phyloP scores from a whole-genome alignment of 2,329 filamentous ascomycete genomes.

The Aspergillus latus region DNA sequence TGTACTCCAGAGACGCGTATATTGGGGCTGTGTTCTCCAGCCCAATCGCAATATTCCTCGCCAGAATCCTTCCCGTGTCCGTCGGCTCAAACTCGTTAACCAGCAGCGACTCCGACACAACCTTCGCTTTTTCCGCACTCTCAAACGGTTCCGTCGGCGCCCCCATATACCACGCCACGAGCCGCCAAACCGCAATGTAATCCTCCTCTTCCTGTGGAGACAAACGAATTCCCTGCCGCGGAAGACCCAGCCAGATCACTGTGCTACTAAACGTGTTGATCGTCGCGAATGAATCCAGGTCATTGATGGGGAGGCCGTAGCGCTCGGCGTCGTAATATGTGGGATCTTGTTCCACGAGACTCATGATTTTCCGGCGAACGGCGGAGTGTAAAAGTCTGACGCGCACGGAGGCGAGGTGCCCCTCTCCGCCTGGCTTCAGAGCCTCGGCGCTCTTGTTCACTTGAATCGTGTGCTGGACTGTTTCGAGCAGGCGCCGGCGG shows the following conservation, averaged over 20 bases:
- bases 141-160: slow-evolving; percentile 63
- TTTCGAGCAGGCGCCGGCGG: slow-evolving; percentile 66
- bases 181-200: slow-evolving; percentile 73
- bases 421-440: slow-evolving; percentile 66
- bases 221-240: slow-evolving; percentile 68
- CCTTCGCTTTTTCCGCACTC: slow-evolving; percentile 55
- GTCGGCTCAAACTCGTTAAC: slow-evolving; percentile 66
- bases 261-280: slow-evolving; percentile 68
- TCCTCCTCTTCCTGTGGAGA: slow-evolving; percentile 62
- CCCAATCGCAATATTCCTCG: slow-evolving; percentile 71
- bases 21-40: slow-evolving; percentile 64
- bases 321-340: slow-evolving; percentile 61
- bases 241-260: slow-evolving; percentile 67
- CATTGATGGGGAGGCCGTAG: slow-evolving; percentile 69
- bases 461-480: slow-evolving; percentile 72
- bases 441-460: slow-evolving; percentile 64
- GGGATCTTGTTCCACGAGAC: slow-evolving; percentile 55
- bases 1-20: slow-evolving; percentile 63
- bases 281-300: slow-evolving; percentile 71
- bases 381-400: slow-evolving; percentile 68
- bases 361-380: slow-evolving; percentile 64
- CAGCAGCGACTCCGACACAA: slow-evolving; percentile 66
- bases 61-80: slow-evolving; percentile 61
- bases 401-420: slow-evolving; percentile 62
- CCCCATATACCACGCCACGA: slow-evolving; percentile 69